These are phyloP conservation scores for Cantharellus anzutake DNA, from an alignment of 768 basidiomycete species.

Conservation along the genomic window DNA sequence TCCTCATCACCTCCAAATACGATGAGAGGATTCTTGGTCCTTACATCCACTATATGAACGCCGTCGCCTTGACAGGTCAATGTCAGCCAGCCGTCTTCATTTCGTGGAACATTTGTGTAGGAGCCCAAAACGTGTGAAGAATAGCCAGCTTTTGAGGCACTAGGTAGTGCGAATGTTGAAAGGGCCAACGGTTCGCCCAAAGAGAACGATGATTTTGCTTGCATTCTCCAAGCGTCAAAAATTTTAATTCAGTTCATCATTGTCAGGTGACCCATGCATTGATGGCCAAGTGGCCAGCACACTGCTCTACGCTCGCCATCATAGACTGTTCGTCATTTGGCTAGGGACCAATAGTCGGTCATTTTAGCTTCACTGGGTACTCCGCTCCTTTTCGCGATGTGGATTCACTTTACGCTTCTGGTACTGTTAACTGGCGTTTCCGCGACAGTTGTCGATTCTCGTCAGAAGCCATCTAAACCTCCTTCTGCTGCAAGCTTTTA, in stretches of 20 bases:
- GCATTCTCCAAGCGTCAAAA: neutral
- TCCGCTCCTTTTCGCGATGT: neutral
- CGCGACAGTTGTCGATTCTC: neutral
- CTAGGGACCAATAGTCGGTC: neutral
- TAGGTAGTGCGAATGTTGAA: neutral
- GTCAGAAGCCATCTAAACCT: neutral
- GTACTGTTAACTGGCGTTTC: constrained; percentile 1
- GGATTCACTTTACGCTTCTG: neutral
- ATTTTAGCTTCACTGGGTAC: neutral
- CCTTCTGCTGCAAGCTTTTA: constrained; percentile 61
- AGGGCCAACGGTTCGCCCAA: neutral
- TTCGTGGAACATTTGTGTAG: neutral
- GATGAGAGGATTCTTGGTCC: constrained; percentile 7
- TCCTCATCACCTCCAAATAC: constrained; percentile 7
- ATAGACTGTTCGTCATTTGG: neutral
- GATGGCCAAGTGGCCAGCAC: no score
- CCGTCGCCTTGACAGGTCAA: constrained; percentile 57
- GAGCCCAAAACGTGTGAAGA: neutral
- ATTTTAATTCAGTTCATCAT: no score
- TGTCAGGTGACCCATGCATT: no score
- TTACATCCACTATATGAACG: constrained; percentile 54
- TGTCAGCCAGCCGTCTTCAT: constrained; percentile 37
- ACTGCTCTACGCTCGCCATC: no score
- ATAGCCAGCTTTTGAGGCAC: no score
- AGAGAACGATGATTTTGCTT: neutral